Percentiles rank a stretch among this genome's conserved stretches.
These are phyloP conservation scores for Vaccinium macrocarpon DNA, from an alignment of 148 eudicot species.

Conservation along the genomic window DNA sequence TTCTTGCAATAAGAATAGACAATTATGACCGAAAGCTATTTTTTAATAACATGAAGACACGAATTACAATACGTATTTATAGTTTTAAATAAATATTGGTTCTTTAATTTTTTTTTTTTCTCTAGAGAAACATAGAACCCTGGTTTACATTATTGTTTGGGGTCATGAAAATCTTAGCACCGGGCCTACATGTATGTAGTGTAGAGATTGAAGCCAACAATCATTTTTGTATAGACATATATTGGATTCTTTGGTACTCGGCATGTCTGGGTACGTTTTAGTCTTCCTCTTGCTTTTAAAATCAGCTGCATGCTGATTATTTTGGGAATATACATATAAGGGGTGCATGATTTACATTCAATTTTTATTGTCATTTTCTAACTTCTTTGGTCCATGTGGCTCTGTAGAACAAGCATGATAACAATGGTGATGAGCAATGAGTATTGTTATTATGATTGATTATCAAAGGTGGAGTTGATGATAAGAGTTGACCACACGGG, in stretches of 20 bases:
- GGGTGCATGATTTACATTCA: neutral
- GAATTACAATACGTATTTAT: no score
- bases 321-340: neutral
- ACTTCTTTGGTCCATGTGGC: neutral
- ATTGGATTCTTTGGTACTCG: slow-evolving; percentile 9
- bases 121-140: no score
- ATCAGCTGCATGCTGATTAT: neutral
- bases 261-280: neutral
- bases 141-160: no score
- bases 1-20: no score
- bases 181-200: neutral
- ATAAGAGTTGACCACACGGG: slow-evolving; percentile 1
- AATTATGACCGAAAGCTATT: no score
- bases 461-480: neutral
- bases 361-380: neutral
- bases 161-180: no score
- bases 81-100: no score
- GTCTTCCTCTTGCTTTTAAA: neutral
- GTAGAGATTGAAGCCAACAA: neutral
- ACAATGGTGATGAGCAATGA: neutral
- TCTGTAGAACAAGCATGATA: neutral
- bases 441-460: neutral
- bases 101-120: no score
- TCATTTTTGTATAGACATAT: neutral
- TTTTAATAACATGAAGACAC: no score